phyloP scores from a whole-genome alignment of 805 yeast genomes.

The Kodamaea neixiangensis region DNA sequence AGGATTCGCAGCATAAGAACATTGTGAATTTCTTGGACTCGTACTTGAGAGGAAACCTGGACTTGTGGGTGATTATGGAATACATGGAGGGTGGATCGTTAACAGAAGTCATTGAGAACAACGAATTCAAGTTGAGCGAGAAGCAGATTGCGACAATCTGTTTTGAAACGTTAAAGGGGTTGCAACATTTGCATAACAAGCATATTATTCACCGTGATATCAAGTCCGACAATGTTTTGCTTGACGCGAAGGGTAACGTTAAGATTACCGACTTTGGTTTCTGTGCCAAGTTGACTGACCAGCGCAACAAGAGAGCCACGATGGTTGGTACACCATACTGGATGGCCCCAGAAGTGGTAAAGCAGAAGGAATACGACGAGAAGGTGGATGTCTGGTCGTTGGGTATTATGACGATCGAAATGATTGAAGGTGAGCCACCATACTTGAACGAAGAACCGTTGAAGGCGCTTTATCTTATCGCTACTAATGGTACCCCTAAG shows the following conservation, averaged over 20 bases:
- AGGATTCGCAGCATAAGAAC: constrained; percentile 90
- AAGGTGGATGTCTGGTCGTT: constrained; percentile 83
- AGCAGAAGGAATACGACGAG: constrained; percentile 76
- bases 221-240: constrained; percentile 47
- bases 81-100: constrained; percentile 99
- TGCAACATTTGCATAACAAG: constrained; percentile 87
- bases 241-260: constrained; percentile 44
- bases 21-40: constrained; percentile 95
- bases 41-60: constrained; percentile 73
- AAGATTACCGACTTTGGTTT: constrained; percentile 50
- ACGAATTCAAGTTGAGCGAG: constrained; percentile 69
- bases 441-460: constrained; percentile 78
- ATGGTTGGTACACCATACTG: constrained; percentile 90
- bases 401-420: constrained; percentile 84
- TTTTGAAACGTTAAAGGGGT: constrained; percentile 85
- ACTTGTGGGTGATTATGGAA: constrained; percentile 99
- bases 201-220: constrained; percentile 78
- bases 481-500: constrained; percentile 81
- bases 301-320: constrained; percentile 72
- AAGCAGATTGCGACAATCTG: constrained; percentile 91
- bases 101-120: constrained; percentile 93
- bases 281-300: constrained; percentile 72
- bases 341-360: constrained; percentile 90
- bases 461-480: constrained; percentile 72
- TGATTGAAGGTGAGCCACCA: constrained; percentile 88